Evolutionary conservation across 305 asterid genomes (phyloP).

Genomic region (Fraxinus paxiana): DNA sequence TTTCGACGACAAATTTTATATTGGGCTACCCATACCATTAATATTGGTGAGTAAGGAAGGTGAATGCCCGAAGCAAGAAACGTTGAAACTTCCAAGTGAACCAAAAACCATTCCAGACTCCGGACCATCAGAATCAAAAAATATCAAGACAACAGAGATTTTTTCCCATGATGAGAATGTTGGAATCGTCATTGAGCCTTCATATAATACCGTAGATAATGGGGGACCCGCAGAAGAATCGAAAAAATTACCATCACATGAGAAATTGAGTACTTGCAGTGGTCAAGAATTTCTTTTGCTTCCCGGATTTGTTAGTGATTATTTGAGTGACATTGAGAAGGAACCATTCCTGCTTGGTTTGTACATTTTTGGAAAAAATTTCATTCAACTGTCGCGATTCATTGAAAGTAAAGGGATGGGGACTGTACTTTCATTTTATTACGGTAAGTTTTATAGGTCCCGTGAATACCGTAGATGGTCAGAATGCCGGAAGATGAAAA

Average conservation of each 20-base stretch:
- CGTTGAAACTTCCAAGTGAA: slow-evolving; percentile 2
- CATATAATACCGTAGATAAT: slow-evolving; percentile 2
- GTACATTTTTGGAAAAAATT: slow-evolving; percentile 60
- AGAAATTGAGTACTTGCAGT: slow-evolving; percentile 21
- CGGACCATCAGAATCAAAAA: slow-evolving; percentile 8
- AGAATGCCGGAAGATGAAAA: slow-evolving; percentile 43
- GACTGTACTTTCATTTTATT: slow-evolving; percentile 49
- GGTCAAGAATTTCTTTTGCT: slow-evolving; percentile 31
- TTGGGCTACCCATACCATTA: slow-evolving; percentile 45
- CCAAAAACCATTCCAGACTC: slow-evolving; percentile 18
- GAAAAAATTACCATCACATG: slow-evolving; percentile 2
- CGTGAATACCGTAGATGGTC: slow-evolving; percentile 58
- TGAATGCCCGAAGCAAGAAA: slow-evolving; percentile 21
- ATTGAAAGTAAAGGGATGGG: slow-evolving; percentile 49
- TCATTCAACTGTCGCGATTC: slow-evolving; percentile 48
- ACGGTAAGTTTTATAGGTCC: slow-evolving; percentile 56
- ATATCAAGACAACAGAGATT: slow-evolving; percentile 2
- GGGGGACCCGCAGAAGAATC: slow-evolving; percentile 25
- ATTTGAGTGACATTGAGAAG: slow-evolving; percentile 55
- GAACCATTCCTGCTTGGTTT: slow-evolving; percentile 51
- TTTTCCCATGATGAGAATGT: slow-evolving; percentile 22
- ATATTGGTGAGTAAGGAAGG: slow-evolving; percentile 21
- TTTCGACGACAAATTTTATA: slow-evolving; percentile 17
- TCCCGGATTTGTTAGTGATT: slow-evolving; percentile 39
- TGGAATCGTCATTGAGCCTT: slow-evolving; percentile 9